These are phyloP conservation scores for Oidium heveae DNA, from an alignment of 2,329 filamentous ascomycete genomes.

Conservation along the genomic window DNA sequence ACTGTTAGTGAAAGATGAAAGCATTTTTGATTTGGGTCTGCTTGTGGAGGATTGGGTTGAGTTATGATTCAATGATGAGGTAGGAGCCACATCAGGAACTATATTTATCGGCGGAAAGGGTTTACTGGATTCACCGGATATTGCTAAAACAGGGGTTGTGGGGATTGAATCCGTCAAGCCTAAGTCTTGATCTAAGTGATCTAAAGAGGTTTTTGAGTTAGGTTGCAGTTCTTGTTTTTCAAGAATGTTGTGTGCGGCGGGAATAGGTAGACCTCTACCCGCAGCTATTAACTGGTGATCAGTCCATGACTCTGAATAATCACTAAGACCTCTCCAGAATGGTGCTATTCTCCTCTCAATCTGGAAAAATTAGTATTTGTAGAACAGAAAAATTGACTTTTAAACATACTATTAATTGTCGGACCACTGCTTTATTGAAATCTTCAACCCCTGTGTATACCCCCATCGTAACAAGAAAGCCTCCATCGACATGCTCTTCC, in stretches of 20 bases:
- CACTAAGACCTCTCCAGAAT: conserved; percentile 84
- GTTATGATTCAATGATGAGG: conserved; percentile 22
- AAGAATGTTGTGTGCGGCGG: conserved; percentile 59
- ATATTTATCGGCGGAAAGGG: conserved; percentile 34
- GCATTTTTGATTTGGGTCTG: conserved; percentile 65
- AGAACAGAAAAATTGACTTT: not conserved
- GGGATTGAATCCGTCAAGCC: conserved; percentile 28
- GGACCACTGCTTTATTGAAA: conserved; percentile 68
- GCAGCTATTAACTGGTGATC: conserved; percentile 89
- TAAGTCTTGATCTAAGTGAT: not conserved
- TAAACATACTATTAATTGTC: conserved; percentile 61
- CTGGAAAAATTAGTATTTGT: conserved; percentile 21
- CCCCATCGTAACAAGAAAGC: conserved; percentile 79
- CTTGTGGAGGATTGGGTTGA: conserved; percentile 32
- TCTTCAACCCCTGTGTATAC: conserved; percentile 84
- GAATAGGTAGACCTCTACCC: conserved; percentile 60
- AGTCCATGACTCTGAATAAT: conserved; percentile 71
- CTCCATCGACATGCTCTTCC: conserved; percentile 84
- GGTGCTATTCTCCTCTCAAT: conserved; percentile 81
- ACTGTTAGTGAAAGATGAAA: conserved; percentile 54
- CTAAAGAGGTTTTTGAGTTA: conserved; percentile 10
- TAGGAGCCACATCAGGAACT: conserved; percentile 28
- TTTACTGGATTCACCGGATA: conserved; percentile 42
- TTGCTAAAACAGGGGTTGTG: conserved; percentile 49
- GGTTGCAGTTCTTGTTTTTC: conserved; percentile 32